Conservation (phyloP, 345 rosid genomes). For the Salix purpurea region DNA sequence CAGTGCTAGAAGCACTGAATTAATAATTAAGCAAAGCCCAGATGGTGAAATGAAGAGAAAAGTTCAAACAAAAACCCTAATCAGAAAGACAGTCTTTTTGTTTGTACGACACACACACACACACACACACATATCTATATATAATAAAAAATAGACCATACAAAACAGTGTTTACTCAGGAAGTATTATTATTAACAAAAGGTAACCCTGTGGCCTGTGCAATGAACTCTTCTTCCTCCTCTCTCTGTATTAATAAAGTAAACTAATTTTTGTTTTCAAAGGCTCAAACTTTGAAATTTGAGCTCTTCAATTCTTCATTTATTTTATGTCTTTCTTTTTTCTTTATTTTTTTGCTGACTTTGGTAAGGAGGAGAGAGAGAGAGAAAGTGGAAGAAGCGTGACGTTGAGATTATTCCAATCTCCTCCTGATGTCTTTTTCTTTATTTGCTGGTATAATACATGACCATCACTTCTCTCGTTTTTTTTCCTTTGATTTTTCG, state of each 20-base stretch:
- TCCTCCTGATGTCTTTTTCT: slow-evolving; percentile 19
- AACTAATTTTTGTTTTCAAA: neutral
- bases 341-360: neutral
- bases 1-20: neutral
- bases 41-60: neutral
- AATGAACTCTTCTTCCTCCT: neutral
- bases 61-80: slow-evolving; percentile 18
- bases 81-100: neutral
- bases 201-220: neutral
- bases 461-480: neutral
- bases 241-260: neutral
- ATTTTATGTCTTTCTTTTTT: neutral
- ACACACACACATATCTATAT: neutral
- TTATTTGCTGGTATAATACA: neutral
- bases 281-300: slow-evolving; percentile 20
- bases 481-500: neutral
- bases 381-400: slow-evolving; percentile 9
- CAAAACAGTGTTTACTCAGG: neutral
- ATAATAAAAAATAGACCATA: neutral
- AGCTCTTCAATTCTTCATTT: slow-evolving; percentile 6
- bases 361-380: neutral
- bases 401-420: slow-evolving; percentile 26
- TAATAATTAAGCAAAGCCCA: neutral
- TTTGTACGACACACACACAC: neutral
- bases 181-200: neutral